These are phyloP conservation scores for Agaricus sinodeliciosus DNA, from an alignment of 768 basidiomycete species.

Conservation along the genomic window DNA sequence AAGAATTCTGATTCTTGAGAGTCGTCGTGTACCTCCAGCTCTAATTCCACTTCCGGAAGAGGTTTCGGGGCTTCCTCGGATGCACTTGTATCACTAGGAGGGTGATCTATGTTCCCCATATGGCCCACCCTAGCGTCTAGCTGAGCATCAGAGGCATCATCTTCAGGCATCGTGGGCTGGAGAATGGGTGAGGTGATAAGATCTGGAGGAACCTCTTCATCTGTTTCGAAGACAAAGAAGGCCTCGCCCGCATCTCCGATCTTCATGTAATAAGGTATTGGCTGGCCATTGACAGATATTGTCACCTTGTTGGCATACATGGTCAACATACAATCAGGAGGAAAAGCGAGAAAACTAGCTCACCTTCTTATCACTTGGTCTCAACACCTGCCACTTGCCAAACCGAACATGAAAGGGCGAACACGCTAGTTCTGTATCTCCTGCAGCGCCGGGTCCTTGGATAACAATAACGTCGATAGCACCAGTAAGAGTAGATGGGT, in stretches of 20 bases:
- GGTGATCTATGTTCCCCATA: slow-evolving; percentile 28
- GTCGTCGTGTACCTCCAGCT: slow-evolving; percentile 13
- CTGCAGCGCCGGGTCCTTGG: slow-evolving; percentile 57
- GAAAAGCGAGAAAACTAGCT: slow-evolving; percentile 1
- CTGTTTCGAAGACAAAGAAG: slow-evolving; percentile 97
- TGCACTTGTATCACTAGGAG: slow-evolving; percentile 9
- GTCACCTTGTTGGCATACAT: slow-evolving; percentile 53
- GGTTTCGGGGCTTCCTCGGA: slow-evolving; percentile 3
- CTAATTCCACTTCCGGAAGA: slow-evolving; percentile 14
- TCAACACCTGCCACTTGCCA: slow-evolving; percentile 93
- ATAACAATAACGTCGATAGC: slow-evolving; percentile 99
- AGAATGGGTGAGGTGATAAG: slow-evolving; percentile 92
- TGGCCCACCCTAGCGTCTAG: slow-evolving; percentile 25
- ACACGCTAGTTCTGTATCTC: slow-evolving; percentile 69
- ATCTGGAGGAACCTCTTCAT: slow-evolving; percentile 88
- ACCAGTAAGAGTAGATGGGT: slow-evolving; percentile 94
- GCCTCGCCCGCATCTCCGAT: slow-evolving; percentile 98
- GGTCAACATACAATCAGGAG: neutral
- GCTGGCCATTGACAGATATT: slow-evolving; percentile 78
- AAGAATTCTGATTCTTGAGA: slow-evolving; percentile 71
- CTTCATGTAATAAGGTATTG: slow-evolving; percentile 95
- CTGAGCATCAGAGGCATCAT: slow-evolving; percentile 17
- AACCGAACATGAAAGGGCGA: slow-evolving; percentile 97
- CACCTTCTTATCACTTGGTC: slow-evolving; percentile 92
- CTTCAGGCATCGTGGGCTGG: slow-evolving; percentile 49